phyloP scores from a whole-genome alignment of 163 green algal species.

The Scenedesmus sp. region DNA sequence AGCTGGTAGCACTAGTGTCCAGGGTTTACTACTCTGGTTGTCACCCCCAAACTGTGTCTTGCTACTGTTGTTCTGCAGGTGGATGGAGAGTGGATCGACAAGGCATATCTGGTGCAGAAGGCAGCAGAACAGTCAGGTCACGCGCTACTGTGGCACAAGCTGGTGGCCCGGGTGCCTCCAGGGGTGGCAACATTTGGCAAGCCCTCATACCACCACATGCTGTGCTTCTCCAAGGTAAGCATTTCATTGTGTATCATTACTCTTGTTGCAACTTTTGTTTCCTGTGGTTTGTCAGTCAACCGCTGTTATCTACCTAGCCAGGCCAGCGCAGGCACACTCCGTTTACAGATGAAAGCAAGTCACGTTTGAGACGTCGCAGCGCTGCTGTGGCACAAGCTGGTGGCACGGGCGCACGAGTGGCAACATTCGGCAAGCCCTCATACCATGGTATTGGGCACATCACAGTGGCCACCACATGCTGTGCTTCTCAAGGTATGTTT shows the following conservation, averaged over 20 bases:
- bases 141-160: slow-evolving; percentile 42
- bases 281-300: no score
- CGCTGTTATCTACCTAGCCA: no score
- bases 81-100: slow-evolving; percentile 30
- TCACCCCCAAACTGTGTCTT: no score
- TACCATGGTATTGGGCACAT: not conserved
- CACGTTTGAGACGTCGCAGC: not conserved
- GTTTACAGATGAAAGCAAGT: no score
- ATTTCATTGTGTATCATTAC: no score
- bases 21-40: no score
- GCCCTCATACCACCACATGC: slow-evolving; percentile 50
- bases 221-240: slow-evolving; percentile 48
- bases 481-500: slow-evolving; percentile 28
- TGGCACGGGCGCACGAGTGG: slow-evolving; percentile 1
- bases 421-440: slow-evolving; percentile 16
- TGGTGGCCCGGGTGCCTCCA: slow-evolving; percentile 35
- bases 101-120: slow-evolving; percentile 27
- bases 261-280: no score
- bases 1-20: slow-evolving; percentile 15
- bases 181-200: slow-evolving; percentile 30
- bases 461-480: slow-evolving; percentile 41
- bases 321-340: no score
- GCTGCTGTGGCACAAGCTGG: slow-evolving; percentile 40
- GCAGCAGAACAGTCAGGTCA: slow-evolving; percentile 37
- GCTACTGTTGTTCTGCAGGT: not conserved